Base-by-base conservation (phyloP, 176 grass and related monocot genomes). In the Calamus simplicifolius region DNA sequence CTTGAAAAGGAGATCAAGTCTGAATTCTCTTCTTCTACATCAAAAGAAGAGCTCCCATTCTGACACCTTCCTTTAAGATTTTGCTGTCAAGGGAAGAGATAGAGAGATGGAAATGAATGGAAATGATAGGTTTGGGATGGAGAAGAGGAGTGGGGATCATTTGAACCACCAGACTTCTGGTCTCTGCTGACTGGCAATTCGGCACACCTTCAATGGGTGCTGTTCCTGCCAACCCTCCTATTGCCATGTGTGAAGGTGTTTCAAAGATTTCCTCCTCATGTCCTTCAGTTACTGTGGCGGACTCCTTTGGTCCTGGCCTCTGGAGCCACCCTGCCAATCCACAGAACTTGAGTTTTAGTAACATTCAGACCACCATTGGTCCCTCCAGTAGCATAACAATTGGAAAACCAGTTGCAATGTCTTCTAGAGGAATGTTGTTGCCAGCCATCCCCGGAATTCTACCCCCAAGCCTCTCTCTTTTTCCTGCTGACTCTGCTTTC, bases 121-220 rank as follows among this genome's bases (percentile, higher is more conserved):
- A 19, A 49, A 21, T 13, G 25, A 59, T 21, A 70, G 29, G 56
- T 70, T 19, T 56, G 38, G 51, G 25, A 18, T 59, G 56, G 52
- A 68, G 66, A 60, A 60, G 31, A 59, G 56, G 4, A 4, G n/a
- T 7, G 26, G 48, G 27, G 56, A 70, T 60, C 35, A 12, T 13
- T 43, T 43, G 35, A 43, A 43, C 35, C 35, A 43, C 35, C 35
- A 43, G 35, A 13, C 35, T 43, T 43, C 35, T 43, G 52, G 19
- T 49, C 16, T 52, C 63, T 30, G 25, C 21, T 57, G 30, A 49
- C 18, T 70, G 68, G 68, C 68, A 70, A 14, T 70, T 70, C 48
- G 53, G 30, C 6, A 48, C 51, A 29, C 29, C 51, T 19, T 54
- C 43, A 13, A 51, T 70, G 68, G 30, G 65, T 25, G n/a, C 21